Base-by-base conservation (phyloP, 2,329 filamentous ascomycete species). In the Fusarium solani-melongenae region DNA sequence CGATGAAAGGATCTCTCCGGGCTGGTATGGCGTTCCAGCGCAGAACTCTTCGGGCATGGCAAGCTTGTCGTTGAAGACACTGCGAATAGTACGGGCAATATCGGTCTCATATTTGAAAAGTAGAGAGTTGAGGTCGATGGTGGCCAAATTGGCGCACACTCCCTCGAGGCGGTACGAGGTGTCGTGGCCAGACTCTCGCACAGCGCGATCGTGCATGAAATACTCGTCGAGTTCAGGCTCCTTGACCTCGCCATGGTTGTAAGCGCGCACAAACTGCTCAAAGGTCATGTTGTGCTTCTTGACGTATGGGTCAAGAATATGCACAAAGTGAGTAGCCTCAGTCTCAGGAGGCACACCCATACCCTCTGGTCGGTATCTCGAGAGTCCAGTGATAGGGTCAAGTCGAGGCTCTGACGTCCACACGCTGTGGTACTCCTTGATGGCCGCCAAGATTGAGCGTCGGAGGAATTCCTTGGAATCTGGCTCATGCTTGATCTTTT, bases 41-140 rank as follows among this genome's bases (percentile, higher is more conserved):
- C 92, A 94, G 84, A 95, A 98, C 74, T 97, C 95, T 1, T 87
- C 88, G 0, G 96, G 95, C 51, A 99, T 91, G n/a, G 87, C 85
- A 6, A 99, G 88, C 76, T 89, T 92, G 82, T 98, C 96, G 64
- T 90, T 89, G 82, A 98, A 98, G 76, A 94, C 88, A 57, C 88
- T 93, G 64, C 94, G 93, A 77, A 99, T 98, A 10, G 91, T 93
- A 70, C 93, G 91, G 3, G 94, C 92, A 80, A 99, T 98, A 79
- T 99, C 96, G 33, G 92, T 92, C 84, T 99, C 96, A 80, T 98
- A 98, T 84, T 98, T 98, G 89, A 96, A 99, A 31, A 99, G 86
- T 33, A 98, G 87, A 31, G 95, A 96, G 84, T 99, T 98, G 64
- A 98, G 88, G 79, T 99, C 96, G 67, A 98, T 94, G 0, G 95